Evolutionary conservation across 75 land plant genomes (phyloP).

Genomic region (Azolla pinnata): DNA sequence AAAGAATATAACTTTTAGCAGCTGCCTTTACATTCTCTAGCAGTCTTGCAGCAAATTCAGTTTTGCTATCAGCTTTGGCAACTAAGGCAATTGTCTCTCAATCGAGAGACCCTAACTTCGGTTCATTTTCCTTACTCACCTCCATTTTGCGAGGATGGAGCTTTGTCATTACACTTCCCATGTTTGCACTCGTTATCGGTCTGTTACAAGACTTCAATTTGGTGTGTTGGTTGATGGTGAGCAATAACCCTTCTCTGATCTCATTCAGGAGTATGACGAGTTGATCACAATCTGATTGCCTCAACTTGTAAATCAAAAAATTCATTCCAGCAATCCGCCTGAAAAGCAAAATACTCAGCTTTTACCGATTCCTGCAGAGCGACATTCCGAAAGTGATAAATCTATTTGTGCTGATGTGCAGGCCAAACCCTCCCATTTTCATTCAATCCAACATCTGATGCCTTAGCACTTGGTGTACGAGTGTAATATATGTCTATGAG

Average conservation of each 20-base stretch:
- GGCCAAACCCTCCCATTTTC: too few species aligned
- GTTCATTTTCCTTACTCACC: constrained; percentile 43
- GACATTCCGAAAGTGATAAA: too few species aligned
- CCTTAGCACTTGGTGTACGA: too few species aligned
- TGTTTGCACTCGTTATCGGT: background rate
- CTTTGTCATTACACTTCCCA: constrained; percentile 16
- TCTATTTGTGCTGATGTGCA: too few species aligned
- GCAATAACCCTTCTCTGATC: constrained; percentile 40
- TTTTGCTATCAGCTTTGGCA: constrained; percentile 40
- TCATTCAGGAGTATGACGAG: constrained; percentile 47
- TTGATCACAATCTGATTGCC: constrained; percentile 43
- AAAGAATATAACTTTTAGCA: constrained; percentile 27
- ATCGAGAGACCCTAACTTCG: constrained; percentile 29
- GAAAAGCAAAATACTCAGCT: constrained; percentile 61
- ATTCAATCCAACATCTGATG: too few species aligned
- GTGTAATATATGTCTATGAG: too few species aligned
- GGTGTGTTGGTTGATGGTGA: constrained; percentile 15
- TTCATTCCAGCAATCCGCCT: constrained; percentile 65
- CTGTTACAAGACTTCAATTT: constrained; percentile 23
- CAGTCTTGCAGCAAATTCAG: constrained; percentile 23
- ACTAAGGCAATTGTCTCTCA: constrained; percentile 16
- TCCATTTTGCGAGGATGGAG: constrained; percentile 44
- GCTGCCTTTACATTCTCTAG: constrained; percentile 33
- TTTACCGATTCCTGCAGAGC: too few species aligned
- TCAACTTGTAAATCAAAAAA: constrained; percentile 56